Conservation (phyloP, 495 filamentous ascomycete genomes). For the Penicillium pulvis region DNA sequence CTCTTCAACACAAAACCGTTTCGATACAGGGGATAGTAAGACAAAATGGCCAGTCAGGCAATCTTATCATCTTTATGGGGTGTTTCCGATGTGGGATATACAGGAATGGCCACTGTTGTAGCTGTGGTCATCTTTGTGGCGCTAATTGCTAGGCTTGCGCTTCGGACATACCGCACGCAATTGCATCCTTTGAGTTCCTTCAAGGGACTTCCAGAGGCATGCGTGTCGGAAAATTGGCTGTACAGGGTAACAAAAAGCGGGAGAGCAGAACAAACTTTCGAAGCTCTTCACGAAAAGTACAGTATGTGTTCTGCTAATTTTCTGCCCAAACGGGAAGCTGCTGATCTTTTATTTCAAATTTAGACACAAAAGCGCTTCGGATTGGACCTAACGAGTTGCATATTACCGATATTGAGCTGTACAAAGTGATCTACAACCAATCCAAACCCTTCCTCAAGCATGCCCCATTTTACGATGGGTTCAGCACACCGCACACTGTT, state of each 20-base stretch:
- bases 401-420: constrained; percentile 12
- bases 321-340: background rate
- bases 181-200: background rate
- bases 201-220: background rate
- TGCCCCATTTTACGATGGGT: constrained; percentile 8
- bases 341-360: background rate
- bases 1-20: background rate
- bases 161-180: background rate
- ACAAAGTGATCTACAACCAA: constrained; percentile 18
- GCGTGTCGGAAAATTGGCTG: background rate
- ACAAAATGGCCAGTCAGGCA: background rate
- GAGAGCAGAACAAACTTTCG: background rate
- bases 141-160: background rate
- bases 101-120: background rate
- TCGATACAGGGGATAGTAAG: background rate
- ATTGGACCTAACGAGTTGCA: constrained; percentile 24
- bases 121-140: background rate
- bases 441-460: constrained; percentile 11
- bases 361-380: constrained; percentile 16
- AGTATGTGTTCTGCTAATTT: background rate
- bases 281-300: background rate
- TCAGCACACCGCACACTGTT: constrained; percentile 9
- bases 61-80: background rate
- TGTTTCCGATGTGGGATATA: background rate
- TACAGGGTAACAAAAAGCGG: background rate